These are phyloP conservation scores for Tarenaya hassleriana DNA, from an alignment of 345 rosid species.

Conservation along the genomic window DNA sequence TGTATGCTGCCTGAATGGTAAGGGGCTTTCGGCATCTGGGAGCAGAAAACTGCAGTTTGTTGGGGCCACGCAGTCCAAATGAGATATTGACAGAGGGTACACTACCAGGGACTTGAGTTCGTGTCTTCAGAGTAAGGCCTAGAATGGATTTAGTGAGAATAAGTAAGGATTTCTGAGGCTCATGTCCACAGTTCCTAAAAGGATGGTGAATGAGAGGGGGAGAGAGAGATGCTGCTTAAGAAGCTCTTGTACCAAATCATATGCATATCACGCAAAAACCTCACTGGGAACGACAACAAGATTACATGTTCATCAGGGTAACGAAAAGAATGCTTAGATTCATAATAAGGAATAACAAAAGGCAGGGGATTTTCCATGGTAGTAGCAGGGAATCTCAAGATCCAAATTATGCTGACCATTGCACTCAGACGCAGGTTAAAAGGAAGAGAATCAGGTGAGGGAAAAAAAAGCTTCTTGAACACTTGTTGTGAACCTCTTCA, in stretches of 20 bases:
- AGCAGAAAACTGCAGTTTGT: conserved; percentile 37
- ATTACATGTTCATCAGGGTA: background rate
- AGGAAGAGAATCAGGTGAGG: conserved; percentile 1
- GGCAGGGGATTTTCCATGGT: background rate
- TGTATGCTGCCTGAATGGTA: conserved; percentile 56
- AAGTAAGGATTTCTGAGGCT: no score
- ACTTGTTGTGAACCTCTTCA: background rate
- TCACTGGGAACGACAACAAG: background rate
- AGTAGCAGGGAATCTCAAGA: background rate
- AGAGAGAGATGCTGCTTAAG: background rate
- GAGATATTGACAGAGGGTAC: conserved; percentile 38
- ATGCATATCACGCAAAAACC: background rate
- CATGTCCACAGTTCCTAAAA: no score
- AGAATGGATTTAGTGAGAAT: conserved; percentile 5
- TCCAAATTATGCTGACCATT: background rate
- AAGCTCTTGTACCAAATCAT: background rate
- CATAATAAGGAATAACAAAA: background rate
- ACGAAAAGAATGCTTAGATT: background rate
- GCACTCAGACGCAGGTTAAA: background rate
- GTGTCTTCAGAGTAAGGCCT: conserved; percentile 43
- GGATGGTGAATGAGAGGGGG: no score
- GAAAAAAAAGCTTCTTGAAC: background rate
- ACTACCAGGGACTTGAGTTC: conserved; percentile 21
- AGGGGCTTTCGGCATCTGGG: conserved; percentile 43
- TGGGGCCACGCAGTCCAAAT: conserved; percentile 29